These are phyloP conservation scores for Taphrina wiesneri DNA, from an alignment of 1,139 yeast genomes.

Conservation along the genomic window DNA sequence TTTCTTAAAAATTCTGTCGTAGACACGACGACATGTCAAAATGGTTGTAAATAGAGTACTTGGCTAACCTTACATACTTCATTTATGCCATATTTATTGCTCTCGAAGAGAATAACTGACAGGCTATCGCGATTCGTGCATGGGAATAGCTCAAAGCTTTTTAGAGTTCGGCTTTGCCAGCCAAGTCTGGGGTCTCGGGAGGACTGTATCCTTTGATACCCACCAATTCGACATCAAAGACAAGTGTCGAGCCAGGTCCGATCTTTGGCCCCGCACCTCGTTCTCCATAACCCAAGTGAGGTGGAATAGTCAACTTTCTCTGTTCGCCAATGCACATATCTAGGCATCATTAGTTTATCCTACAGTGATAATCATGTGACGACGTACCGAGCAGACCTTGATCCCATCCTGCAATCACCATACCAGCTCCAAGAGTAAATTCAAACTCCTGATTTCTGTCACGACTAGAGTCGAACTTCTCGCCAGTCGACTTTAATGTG, in stretches of 20 bases:
- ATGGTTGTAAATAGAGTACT: not conserved
- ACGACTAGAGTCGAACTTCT: constrained; percentile 86
- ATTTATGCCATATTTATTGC: not conserved
- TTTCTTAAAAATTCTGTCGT: constrained; percentile 41
- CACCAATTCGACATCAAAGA: constrained; percentile 37
- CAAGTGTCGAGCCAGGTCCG: constrained; percentile 36
- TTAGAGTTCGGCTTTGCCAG: constrained; percentile 25
- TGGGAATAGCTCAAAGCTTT: not conserved
- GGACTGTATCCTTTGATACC: constrained; percentile 32
- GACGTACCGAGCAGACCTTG: constrained; percentile 64
- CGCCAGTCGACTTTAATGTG: constrained; percentile 83
- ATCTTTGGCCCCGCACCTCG: constrained; percentile 65
- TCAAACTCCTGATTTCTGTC: constrained; percentile 93
- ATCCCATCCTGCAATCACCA: constrained; percentile 98
- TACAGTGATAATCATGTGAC: constrained; percentile 51
- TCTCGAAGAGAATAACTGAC: not conserved
- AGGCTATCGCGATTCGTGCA: not conserved
- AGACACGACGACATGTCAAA: not conserved
- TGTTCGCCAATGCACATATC: constrained; percentile 87
- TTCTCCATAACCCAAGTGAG: constrained; percentile 71
- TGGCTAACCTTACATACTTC: not conserved
- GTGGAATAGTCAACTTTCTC: constrained; percentile 74
- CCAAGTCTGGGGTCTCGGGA: constrained; percentile 22
- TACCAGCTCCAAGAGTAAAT: constrained; percentile 92
- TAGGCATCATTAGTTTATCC: constrained; percentile 37